Conservation (phyloP, 345 rosid genomes). For the Camelina laxa region DNA sequence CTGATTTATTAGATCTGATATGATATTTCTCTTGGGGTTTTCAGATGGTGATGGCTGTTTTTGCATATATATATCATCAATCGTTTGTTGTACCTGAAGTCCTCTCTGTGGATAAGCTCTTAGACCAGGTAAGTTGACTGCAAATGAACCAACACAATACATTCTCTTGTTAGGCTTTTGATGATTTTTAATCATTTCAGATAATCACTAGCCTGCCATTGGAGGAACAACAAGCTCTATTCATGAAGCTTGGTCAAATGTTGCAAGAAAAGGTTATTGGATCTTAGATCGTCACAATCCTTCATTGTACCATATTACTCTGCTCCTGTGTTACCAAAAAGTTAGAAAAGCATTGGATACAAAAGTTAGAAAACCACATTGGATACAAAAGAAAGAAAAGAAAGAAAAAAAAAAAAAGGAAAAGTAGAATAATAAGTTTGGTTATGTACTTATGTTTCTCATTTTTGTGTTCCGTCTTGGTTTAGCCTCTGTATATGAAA, state of each 20-base stretch:
- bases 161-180: constrained; percentile 6
- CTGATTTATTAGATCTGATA: background rate
- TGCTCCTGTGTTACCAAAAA: background rate
- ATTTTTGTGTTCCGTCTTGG: constrained; percentile 12
- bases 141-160: constrained; percentile 3
- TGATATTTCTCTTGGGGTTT: background rate
- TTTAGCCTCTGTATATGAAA: too few relatives aligned
- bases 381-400: too few relatives aligned
- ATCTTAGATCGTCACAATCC: constrained; percentile 28
- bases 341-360: background rate
- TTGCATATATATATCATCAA: constrained; percentile 93
- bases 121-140: constrained; percentile 66
- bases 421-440: constrained; percentile 10
- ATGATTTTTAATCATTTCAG: constrained; percentile 41
- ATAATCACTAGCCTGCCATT: constrained; percentile 63
- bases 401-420: background rate
- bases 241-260: constrained; percentile 68
- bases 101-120: constrained; percentile 68
- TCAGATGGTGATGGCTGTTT: constrained; percentile 99
- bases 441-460: background rate
- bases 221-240: constrained; percentile 77
- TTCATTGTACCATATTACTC: background rate
- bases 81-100: constrained; percentile 69
- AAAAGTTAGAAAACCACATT: too few relatives aligned
- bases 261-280: constrained; percentile 55